Percentiles rank a stretch among this genome's conserved stretches.
These are phyloP conservation scores for Phaeolepiota aurea DNA, from an alignment of 768 basidiomycete species.

Conservation along the genomic window DNA sequence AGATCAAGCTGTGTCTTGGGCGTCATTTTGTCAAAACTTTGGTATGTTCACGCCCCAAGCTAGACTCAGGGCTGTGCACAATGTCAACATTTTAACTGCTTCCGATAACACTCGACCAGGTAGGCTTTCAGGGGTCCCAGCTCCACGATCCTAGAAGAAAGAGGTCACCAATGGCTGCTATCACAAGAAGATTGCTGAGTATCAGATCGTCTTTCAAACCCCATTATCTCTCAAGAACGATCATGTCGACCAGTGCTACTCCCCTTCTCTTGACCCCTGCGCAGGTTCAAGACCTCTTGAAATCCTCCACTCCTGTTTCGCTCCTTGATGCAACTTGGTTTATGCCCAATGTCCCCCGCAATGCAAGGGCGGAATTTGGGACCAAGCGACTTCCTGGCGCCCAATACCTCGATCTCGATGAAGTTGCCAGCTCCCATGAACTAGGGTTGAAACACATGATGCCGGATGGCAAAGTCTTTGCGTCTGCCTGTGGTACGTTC, in stretches of 20 bases:
- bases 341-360: slow-evolving; percentile 83
- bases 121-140: not conserved
- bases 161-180: not conserved
- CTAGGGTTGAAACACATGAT: slow-evolving; percentile 93
- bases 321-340: slow-evolving; percentile 84
- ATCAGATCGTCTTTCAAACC: not conserved
- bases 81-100: not conserved
- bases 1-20: slow-evolving; percentile 35
- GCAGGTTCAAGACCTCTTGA: slow-evolving; percentile 29
- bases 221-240: slow-evolving; percentile 7
- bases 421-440: slow-evolving; percentile 63
- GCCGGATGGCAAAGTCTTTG: slow-evolving; percentile 65
- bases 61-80: not conserved
- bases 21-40: too few species aligned
- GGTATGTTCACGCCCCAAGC: not conserved
- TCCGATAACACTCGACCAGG: not conserved
- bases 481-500: slow-evolving; percentile 67
- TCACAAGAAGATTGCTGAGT: not conserved
- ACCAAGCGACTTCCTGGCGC: slow-evolving; percentile 63
- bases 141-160: not conserved
- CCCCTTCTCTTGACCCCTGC: slow-evolving; percentile 48
- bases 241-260: slow-evolving; percentile 29
- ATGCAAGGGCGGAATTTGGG: slow-evolving; percentile 60
- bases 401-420: slow-evolving; percentile 73
- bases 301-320: slow-evolving; percentile 25